Base-by-base conservation (phyloP, 345 rosid species). In the Anastatica hierochuntica region DNA sequence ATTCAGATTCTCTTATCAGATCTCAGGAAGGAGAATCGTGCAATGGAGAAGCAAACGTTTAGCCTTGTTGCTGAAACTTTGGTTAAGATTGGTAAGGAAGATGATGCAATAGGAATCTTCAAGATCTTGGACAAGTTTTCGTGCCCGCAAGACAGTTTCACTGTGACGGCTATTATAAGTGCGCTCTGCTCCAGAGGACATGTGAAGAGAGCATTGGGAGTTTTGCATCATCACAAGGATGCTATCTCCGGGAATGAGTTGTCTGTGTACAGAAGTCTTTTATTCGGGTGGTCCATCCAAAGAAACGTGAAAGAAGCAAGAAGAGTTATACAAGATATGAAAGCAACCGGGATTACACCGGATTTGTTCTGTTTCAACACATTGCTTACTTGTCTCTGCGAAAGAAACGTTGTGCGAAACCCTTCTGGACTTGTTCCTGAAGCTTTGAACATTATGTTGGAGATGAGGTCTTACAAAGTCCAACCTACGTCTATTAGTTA, bases 341-440 rank as follows among this genome's bases (percentile, higher is more conserved):
- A 79, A 68, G 75, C 81, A 16, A 67, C 56, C 0, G 79, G 82
- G 52, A 4, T 80, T 19, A 47, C 49, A 58, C 88, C 80, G 0
- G 90, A 90, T 60, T 58, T 86, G 64, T 82, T 80, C 73, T 79
- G 86, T 64, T 90, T 69, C 49, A 86, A 85, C 64, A 49, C 84
- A 5, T 73, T 83, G 38, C 84, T 90, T 43, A 79, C 72, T n/a
- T 79, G 94, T 64, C 70, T 86, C 44, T 90, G 94, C 12, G 75
- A 76, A 56, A 69, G 69, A 63, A 86, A 86, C 62, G 69, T 80
- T 27, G 59, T 44, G 17, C 51, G 58, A n/a, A 82, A 90, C 61
- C 95, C 90, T 3, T 86, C 95, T 7, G 90, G 90, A 26, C 85
- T 83, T 38, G 85, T 83, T 49, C 88, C 90, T 23, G 94, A 86